phyloP scores from a whole-genome alignment of 192 early-diverging fungal genomes.

The Coemansia aciculifera region DNA sequence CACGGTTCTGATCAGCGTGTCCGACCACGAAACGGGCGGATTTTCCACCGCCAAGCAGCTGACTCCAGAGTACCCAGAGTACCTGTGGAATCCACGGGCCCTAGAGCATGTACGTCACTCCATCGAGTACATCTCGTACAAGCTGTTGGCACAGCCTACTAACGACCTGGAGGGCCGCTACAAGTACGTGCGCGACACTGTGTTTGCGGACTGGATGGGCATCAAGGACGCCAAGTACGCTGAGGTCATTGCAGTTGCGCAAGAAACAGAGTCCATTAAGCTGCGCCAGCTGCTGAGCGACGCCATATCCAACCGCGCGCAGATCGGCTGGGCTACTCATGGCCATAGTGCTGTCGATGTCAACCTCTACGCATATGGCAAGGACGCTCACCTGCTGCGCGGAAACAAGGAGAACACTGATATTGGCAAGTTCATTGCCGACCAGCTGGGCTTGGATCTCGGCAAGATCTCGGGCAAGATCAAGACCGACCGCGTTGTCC shows the following conservation, averaged over 20 bases:
- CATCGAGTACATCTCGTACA: conserved; percentile 57
- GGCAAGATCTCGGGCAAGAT: conserved; percentile 61
- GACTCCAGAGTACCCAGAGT: conserved; percentile 75
- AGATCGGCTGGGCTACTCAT: conserved; percentile 81
- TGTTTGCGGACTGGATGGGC: conserved; percentile 69
- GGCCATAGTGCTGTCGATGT: conserved; percentile 96
- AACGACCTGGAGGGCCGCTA: conserved; percentile 20
- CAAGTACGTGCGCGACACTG: conserved; percentile 57
- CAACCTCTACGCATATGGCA: conserved; percentile 86
- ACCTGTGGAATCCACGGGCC: conserved; percentile 78
- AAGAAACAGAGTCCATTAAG: conserved; percentile 28
- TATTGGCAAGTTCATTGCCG: conserved; percentile 71
- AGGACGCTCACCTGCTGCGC: conserved; percentile 57
- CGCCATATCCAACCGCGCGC: conserved; percentile 59
- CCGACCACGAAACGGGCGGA: conserved; percentile 98
- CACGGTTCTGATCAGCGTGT: conserved; percentile 87
- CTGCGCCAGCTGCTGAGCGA: conserved; percentile 58
- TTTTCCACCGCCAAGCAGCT: conserved; percentile 80
- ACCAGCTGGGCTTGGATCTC: conserved; percentile 64
- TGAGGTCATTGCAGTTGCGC: conserved; percentile 57
- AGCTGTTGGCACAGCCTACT: conserved; percentile 26
- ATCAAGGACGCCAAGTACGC: conserved; percentile 67
- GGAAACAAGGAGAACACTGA: conserved; percentile 91
- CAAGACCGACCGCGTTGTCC: conserved; percentile 38
- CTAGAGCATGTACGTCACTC: conserved; percentile 71